phyloP scores from a whole-genome alignment of 352 stramenopile species.

The Globisporangium canariense region DNA sequence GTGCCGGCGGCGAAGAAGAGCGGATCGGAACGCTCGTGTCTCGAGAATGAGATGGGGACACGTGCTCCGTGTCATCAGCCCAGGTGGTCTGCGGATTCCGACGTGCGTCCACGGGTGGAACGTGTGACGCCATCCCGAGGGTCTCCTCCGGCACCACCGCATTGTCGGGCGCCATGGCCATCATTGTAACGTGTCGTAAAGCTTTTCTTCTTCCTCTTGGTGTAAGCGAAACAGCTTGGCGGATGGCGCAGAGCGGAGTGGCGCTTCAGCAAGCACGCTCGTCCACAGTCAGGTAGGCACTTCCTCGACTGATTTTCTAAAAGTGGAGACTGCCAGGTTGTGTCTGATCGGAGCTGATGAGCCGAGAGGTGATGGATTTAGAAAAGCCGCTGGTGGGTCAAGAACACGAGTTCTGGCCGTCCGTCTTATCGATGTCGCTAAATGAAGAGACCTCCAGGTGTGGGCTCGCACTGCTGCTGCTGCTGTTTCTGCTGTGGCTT shows the following conservation, averaged over 20 bases:
- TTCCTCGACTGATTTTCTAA: neutral
- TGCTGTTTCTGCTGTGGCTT: too few species aligned
- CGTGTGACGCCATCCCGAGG: neutral
- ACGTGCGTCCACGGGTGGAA: neutral
- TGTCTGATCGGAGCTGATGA: neutral
- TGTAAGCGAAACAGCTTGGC: neutral
- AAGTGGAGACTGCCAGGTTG: neutral
- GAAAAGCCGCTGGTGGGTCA: neutral
- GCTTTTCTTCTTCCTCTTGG: neutral
- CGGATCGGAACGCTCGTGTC: neutral
- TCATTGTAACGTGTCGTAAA: constrained; percentile 8
- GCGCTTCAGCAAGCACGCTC: constrained; percentile 3
- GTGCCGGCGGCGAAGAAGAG: constrained; percentile 7
- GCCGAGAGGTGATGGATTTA: neutral
- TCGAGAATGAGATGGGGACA: neutral
- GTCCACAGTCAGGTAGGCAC: neutral
- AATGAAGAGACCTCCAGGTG: too few species aligned
- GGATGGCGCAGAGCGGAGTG: neutral
- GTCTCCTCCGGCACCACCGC: constrained; percentile 18
- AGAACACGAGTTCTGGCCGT: neutral
- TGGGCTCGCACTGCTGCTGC: too few species aligned
- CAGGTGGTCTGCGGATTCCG: constrained; percentile 7
- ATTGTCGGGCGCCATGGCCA: constrained; percentile 18
- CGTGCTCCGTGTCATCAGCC: neutral
- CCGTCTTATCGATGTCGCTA: neutral